These are phyloP conservation scores for Fennellomyces sp. DNA, from an alignment of 371 early-diverging fungal species.

Conservation along the genomic window DNA sequence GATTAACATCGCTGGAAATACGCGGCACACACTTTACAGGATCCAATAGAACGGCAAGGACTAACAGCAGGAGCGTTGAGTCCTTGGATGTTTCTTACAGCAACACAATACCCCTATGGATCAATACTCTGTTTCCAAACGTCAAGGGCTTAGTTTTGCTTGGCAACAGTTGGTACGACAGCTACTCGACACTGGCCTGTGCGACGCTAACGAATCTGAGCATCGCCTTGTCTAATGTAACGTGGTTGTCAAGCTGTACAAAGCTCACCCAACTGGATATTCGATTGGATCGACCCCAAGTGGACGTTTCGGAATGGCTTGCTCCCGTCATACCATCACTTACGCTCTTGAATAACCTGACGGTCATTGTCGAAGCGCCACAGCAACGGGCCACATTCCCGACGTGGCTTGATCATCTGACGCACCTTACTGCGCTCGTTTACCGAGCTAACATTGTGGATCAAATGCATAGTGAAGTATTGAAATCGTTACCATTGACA, in stretches of 20 bases:
- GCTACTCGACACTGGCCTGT: not conserved
- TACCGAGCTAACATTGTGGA: constrained; percentile 10
- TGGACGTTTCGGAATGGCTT: constrained; percentile 1
- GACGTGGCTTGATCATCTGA: constrained; percentile 6
- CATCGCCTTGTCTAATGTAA: too few species aligned
- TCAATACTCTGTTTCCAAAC: not conserved
- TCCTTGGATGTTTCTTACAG: constrained; percentile 13
- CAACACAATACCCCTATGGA: constrained; percentile 1
- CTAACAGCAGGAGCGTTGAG: not conserved
- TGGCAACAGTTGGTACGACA: not conserved
- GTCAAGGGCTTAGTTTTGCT: not conserved
- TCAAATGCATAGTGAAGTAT: not conserved
- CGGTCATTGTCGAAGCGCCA: not conserved
- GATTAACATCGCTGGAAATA: not conserved
- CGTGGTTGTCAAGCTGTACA: constrained; percentile 9
- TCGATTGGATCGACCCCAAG: not conserved
- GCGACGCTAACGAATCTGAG: not conserved
- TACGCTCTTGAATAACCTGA: not conserved
- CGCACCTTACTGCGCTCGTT: not conserved
- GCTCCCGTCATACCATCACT: not conserved
- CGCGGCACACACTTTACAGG: constrained; percentile 6
- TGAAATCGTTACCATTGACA: not conserved
- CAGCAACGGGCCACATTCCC: constrained; percentile 2
- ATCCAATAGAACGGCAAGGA: not conserved
- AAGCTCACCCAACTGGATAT: constrained; percentile 3